Conservation (phyloP, 2,329 filamentous ascomycete species). For the Epichloe aotearoae region DNA sequence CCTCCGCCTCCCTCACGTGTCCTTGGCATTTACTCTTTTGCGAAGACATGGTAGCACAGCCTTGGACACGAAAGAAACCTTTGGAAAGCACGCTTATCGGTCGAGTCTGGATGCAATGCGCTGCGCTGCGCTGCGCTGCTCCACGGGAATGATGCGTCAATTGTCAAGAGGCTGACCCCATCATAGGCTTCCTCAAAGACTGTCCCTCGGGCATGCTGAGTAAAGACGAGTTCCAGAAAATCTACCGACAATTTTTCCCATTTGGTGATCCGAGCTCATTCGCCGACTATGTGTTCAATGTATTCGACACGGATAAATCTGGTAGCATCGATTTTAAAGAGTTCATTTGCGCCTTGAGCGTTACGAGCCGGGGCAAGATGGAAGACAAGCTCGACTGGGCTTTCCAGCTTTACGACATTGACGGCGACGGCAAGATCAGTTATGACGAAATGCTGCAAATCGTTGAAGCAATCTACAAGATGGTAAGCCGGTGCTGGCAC, state of each 20-base stretch:
- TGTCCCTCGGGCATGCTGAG: constrained; percentile 93
- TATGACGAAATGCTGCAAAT: constrained; percentile 99
- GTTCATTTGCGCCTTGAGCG: constrained; percentile 95
- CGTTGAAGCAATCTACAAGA: constrained; percentile 99
- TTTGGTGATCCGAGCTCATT: constrained; percentile 96
- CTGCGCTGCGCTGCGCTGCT: no score
- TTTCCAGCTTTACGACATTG: constrained; percentile 98
- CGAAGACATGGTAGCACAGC: no score
- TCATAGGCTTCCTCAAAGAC: constrained; percentile 86
- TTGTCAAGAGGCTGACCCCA: not conserved
- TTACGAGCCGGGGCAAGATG: constrained; percentile 96
- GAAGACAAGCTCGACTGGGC: constrained; percentile 99
- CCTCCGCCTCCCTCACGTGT: not conserved
- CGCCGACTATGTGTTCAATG: constrained; percentile 98
- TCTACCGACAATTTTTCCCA: constrained; percentile 98
- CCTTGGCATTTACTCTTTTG: not conserved
- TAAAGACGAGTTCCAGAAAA: constrained; percentile 98
- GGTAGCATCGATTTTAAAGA: constrained; percentile 99
- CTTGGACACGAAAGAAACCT: no score
- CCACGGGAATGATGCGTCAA: no score
- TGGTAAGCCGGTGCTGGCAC: constrained; percentile 46
- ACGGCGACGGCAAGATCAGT: constrained; percentile 96
- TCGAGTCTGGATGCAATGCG: no score
- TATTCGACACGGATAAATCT: constrained; percentile 95
- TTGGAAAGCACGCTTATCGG: no score